Percentiles rank a stretch among this genome's conserved stretches.
Conservation (phyloP, 345 rosid genomes). For the Geranium brycei region DNA sequence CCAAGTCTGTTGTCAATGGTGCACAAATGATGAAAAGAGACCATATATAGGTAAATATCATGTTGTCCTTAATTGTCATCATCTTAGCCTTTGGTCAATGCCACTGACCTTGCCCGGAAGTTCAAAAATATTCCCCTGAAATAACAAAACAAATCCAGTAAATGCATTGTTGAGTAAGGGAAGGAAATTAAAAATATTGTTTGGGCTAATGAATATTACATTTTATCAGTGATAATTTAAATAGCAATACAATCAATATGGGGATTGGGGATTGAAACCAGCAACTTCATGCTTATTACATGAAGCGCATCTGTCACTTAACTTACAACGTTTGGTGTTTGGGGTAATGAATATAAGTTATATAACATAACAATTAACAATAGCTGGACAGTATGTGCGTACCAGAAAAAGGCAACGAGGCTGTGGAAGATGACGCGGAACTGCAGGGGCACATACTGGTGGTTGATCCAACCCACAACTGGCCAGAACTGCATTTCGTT, state of each 20-base stretch:
- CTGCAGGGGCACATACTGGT: constrained; percentile 71
- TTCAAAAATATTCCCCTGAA: not conserved
- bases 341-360: no score
- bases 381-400: not conserved
- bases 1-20: not conserved
- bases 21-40: not conserved
- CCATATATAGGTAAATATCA: not conserved
- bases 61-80: not conserved
- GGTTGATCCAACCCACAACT: constrained; percentile 76
- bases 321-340: no score
- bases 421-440: constrained; percentile 78
- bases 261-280: no score
- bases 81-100: not conserved
- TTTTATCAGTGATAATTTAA: no score
- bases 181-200: not conserved
- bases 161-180: not conserved
- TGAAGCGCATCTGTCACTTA: no score
- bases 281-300: no score
- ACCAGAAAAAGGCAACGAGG: constrained; percentile 64
- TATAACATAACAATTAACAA: no score
- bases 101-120: not conserved
- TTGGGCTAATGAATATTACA: no score
- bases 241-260: no score
- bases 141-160: not conserved
- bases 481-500: constrained; percentile 70